Evolutionary conservation across 352 stramenopile genomes (phyloP).

Genomic region (Phytophthora tentaculata): DNA sequence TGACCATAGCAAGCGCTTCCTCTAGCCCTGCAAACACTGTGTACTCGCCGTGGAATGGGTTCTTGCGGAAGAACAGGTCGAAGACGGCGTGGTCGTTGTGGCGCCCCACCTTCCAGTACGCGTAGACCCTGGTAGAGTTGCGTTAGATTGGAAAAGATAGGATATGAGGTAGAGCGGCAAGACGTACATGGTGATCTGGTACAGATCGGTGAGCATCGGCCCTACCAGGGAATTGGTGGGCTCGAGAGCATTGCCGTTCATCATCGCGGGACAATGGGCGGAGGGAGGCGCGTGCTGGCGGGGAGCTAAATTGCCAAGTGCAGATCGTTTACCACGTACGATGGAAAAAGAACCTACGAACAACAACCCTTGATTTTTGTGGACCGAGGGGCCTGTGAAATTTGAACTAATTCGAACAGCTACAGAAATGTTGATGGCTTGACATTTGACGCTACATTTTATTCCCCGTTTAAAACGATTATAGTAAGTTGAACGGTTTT

Average conservation of each 20-base stretch:
- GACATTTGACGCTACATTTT: not conserved
- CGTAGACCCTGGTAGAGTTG: conserved; percentile 93
- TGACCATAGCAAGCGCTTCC: conserved; percentile 92
- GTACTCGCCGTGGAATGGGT: conserved; percentile 98
- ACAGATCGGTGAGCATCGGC: conserved; percentile 98
- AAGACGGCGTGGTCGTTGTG: conserved; percentile 95
- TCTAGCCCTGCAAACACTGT: conserved; percentile 95
- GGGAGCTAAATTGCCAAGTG: conserved; percentile 22
- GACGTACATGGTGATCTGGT: conserved; percentile 94
- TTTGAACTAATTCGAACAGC: not conserved
- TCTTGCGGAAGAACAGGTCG: conserved; percentile 99
- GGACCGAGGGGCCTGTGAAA: not conserved
- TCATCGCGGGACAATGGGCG: conserved; percentile 18
- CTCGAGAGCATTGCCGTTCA: conserved; percentile 46
- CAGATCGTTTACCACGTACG: conserved; percentile 29
- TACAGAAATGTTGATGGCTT: not conserved
- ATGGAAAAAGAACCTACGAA: conserved; percentile 27
- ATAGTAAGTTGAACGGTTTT: not conserved
- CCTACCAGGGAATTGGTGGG: conserved; percentile 95
- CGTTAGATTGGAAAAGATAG: not conserved
- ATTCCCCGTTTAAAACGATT: not conserved
- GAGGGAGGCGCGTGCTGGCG: not conserved
- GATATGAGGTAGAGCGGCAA: not conserved
- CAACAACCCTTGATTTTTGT: conserved; percentile 10
- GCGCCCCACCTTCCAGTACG: conserved; percentile 97